Percentiles rank a stretch among this genome's conserved stretches.
Evolutionary conservation across 257 asterid species (phyloP).

Genomic region (Oldenlandia corymbosa): DNA sequence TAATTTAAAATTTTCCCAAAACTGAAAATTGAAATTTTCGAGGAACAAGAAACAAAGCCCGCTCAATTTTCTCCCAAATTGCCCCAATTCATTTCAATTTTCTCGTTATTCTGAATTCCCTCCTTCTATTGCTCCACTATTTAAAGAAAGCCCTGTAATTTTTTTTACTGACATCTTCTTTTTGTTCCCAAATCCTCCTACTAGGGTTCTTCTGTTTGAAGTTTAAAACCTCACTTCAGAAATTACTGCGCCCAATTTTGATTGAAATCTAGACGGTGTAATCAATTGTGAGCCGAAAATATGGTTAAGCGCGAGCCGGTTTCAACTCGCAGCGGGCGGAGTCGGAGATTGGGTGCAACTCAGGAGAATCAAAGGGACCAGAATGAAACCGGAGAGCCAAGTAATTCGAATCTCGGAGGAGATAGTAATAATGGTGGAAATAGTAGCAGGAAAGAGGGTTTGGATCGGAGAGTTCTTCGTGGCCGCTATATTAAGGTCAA

Average conservation of each 20-base stretch:
- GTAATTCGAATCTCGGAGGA: not conserved
- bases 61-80: not conserved
- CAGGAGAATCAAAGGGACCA: not conserved
- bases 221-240: not conserved
- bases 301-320: slow-evolving; percentile 28
- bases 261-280: not conserved
- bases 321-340: not conserved
- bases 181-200: too few species aligned
- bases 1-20: too few species aligned
- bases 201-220: slow-evolving; percentile 2
- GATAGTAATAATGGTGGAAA: slow-evolving; percentile 6
- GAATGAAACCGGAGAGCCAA: not conserved
- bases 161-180: too few species aligned
- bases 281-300: not conserved
- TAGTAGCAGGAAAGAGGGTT: slow-evolving; percentile 9
- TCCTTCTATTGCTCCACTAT: too few species aligned
- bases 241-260: not conserved
- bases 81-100: not conserved
- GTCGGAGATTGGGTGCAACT: not conserved
- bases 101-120: too few species aligned
- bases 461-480: slow-evolving; percentile 34
- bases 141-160: too few species aligned
- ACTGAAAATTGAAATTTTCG: not conserved
- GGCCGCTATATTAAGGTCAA: slow-evolving; percentile 37
- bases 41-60: not conserved